Evolutionary conservation across 495 filamentous ascomycete species (phyloP).

Genomic region (Diplogelasinospora grovesii): DNA sequence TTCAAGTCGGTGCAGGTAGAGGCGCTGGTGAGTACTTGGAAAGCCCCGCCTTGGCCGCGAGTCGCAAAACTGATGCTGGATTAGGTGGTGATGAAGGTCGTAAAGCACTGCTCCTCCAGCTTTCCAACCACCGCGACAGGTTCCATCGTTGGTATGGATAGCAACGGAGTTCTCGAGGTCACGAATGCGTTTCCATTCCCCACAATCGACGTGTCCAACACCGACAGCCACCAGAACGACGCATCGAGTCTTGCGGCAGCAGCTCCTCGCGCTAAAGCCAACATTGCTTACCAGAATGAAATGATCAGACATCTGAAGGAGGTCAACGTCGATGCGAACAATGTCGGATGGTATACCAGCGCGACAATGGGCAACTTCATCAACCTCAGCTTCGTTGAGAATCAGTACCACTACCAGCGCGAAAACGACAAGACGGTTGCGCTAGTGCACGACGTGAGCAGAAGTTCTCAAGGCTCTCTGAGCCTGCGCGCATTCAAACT

Average conservation of each 20-base stretch:
- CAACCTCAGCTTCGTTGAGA: slow-evolving; percentile 91
- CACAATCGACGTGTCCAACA: slow-evolving; percentile 61
- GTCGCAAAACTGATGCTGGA: slow-evolving; percentile 12
- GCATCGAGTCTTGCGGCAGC: slow-evolving; percentile 73
- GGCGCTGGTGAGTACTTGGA: slow-evolving; percentile 54
- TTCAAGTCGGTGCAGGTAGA: slow-evolving; percentile 78
- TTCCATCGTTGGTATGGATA: slow-evolving; percentile 88
- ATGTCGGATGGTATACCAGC: slow-evolving; percentile 97
- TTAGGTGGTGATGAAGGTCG: slow-evolving; percentile 93
- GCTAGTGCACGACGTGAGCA: slow-evolving; percentile 88
- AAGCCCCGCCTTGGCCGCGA: slow-evolving; percentile 19
- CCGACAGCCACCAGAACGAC: slow-evolving; percentile 70
- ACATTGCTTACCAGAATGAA: slow-evolving; percentile 83
- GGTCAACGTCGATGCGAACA: slow-evolving; percentile 97
- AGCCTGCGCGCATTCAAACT: slow-evolving; percentile 87
- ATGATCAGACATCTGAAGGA: slow-evolving; percentile 96
- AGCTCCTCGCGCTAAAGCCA: slow-evolving; percentile 86
- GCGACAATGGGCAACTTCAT: slow-evolving; percentile 98
- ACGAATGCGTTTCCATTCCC: slow-evolving; percentile 96
- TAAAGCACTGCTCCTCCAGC: slow-evolving; percentile 78
- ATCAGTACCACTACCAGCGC: slow-evolving; percentile 94
- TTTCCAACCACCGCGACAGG: slow-evolving; percentile 90
- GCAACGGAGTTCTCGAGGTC: slow-evolving; percentile 73
- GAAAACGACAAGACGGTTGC: slow-evolving; percentile 93
- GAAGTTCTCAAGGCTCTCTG: slow-evolving; percentile 84